Base-by-base conservation (phyloP, 1,284 basidiomycete genomes). In the Ceratobasidium sp. region DNA sequence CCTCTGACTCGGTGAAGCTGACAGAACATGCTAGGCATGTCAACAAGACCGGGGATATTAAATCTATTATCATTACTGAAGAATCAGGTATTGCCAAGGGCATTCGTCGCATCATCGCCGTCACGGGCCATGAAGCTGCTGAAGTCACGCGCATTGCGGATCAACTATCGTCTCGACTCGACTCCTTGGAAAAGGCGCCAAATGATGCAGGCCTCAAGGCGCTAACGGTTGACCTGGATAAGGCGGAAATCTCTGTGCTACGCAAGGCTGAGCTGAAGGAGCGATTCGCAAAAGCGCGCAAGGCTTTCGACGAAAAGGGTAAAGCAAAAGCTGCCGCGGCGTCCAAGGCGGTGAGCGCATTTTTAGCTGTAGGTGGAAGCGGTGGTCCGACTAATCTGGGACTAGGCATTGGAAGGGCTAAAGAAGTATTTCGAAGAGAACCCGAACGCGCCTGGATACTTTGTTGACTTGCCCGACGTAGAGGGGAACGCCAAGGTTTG, bases 61-160 rank as follows among this genome's bases (percentile, higher is more conserved):
- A 97, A 85, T 92, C 95, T 84, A 94, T 99, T 84, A 93, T 98
- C 72, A 94, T 99, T 81, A 93, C 91, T 40, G 97, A 99, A 84
- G 98, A 99, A 86, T 94, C 94, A 7, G 97, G 97, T 66, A 99
- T 99, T 82, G 98, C 97, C 42, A 99, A 99, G 88, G 97, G 97
- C 58, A 97, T 98, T 82, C 93, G 98, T 78, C 92, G 97, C 72
- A 93, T 99, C 78, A 93, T 95, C 61, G 97, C 97, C 23, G 93
- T 99, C 53, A 99, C 98, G 0, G 97, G 97, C 20, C 91, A 97
- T 82, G 97, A 99, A 84, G 97, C 97, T 0, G 90, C 92, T 33
- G 92, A 93, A 51, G 96, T 94, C 3, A 92, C 90, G 7, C 91
- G 93, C 44, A 85, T 90, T 60, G 96, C 95, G 0, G 89, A 91